Evolutionary conservation across 768 basidiomycete species (phyloP).

Genomic region (Gautieria morchelliformis): DNA sequence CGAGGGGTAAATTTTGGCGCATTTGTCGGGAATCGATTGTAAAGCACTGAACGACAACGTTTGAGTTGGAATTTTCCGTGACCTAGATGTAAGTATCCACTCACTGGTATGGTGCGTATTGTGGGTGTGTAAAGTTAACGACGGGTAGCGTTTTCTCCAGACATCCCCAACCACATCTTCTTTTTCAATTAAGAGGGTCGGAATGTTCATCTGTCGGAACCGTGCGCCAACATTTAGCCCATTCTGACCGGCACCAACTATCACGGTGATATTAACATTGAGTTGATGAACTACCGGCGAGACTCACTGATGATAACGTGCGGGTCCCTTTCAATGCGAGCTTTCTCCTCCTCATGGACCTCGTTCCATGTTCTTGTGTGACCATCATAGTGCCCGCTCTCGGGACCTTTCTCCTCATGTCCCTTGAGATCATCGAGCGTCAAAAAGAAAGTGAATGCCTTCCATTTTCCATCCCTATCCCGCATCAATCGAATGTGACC

Average conservation of each 20-base stretch:
- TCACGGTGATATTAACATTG: background rate
- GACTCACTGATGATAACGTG: slow-evolving; percentile 16
- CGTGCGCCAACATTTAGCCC: slow-evolving; percentile 35
- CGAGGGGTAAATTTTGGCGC: slow-evolving; percentile 35
- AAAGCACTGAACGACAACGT: slow-evolving; percentile 23
- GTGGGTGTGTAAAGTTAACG: slow-evolving; percentile 31
- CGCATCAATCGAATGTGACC: slow-evolving; percentile 13
- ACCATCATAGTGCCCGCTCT: too few species aligned
- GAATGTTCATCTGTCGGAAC: slow-evolving; percentile 33
- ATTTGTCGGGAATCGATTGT: slow-evolving; percentile 27
- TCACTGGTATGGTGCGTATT: slow-evolving; percentile 5
- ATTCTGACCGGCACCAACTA: slow-evolving; percentile 37
- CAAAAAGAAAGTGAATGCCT: slow-evolving; percentile 14
- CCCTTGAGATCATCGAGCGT: too few species aligned
- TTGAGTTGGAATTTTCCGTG: background rate
- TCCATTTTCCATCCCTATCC: slow-evolving; percentile 12
- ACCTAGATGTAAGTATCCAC: background rate
- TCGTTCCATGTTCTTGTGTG: too few species aligned
- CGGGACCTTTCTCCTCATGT: too few species aligned
- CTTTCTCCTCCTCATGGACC: background rate
- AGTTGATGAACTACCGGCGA: background rate
- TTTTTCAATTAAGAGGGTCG: slow-evolving; percentile 29
- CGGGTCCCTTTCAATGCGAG: slow-evolving; percentile 14
- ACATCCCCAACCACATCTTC: slow-evolving; percentile 28
- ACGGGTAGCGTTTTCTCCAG: slow-evolving; percentile 35